Conservation (phyloP, 2,329 filamentous ascomycete genomes). For the Neonectria sp. region DNA sequence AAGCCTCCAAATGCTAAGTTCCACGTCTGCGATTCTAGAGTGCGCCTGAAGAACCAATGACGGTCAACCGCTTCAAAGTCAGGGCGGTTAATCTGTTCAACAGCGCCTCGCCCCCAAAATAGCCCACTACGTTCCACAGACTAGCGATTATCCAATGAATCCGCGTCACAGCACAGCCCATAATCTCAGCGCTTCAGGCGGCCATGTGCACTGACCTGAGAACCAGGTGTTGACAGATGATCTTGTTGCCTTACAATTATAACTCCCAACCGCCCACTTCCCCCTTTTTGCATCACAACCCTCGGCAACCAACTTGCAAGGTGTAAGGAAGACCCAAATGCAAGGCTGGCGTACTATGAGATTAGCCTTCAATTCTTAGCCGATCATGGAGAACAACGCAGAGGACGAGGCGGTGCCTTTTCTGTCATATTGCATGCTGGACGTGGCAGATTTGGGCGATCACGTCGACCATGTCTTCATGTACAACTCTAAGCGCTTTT, state of each 20-base stretch:
- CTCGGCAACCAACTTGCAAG: not conserved
- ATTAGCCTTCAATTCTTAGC: not conserved
- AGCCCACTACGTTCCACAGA: not conserved
- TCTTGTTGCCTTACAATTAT: not conserved
- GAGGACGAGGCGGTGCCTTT: not conserved
- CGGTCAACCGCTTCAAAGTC: no score
- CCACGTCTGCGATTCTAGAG: no score
- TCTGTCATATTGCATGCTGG: not conserved
- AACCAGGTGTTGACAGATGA: not conserved
- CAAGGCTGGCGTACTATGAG: not conserved
- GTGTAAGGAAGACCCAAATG: not conserved
- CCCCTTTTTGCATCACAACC: not conserved
- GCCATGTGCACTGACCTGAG: no score
- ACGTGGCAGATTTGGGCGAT: not conserved
- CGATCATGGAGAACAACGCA: not conserved
- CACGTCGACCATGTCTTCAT: constrained; percentile 15
- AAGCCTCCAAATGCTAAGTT: no score
- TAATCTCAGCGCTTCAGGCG: no score
- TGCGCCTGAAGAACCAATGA: no score
- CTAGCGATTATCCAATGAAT: no score
- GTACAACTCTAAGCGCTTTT: constrained; percentile 26
- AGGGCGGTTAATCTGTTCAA: no score
- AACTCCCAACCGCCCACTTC: not conserved
- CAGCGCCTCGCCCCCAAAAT: no score
- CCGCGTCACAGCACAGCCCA: no score